These are phyloP conservation scores for Grosmannia clavigera DNA, from an alignment of 2,329 filamentous ascomycete species.

Conservation along the genomic window DNA sequence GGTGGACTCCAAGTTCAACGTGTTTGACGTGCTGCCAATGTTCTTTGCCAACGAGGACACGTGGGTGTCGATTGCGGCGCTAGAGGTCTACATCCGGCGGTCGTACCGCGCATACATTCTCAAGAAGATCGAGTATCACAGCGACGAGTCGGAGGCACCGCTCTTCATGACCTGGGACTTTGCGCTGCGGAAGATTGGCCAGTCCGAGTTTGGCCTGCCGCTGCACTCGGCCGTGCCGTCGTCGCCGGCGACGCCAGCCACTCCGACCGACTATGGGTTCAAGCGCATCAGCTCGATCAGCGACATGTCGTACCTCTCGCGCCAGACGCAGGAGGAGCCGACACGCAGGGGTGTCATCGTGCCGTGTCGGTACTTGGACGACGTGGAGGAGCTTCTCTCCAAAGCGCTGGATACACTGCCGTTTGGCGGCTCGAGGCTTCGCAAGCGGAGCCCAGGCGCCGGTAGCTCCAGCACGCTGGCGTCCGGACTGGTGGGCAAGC, in stretches of 20 bases:
- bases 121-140: constrained; percentile 79
- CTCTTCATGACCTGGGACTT: constrained; percentile 94
- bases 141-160: constrained; percentile 53
- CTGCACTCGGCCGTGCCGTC: constrained; percentile 71
- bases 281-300: constrained; percentile 89
- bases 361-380: constrained; percentile 85
- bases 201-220: constrained; percentile 78
- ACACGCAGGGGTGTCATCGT: constrained; percentile 87
- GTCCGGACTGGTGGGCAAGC: constrained; percentile 62
- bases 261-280: constrained; percentile 53
- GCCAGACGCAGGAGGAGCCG: constrained; percentile 62
- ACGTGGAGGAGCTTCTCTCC: constrained; percentile 74
- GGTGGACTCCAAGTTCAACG: constrained; percentile 95
- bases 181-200: constrained; percentile 80
- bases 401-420: constrained; percentile 80
- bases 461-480: constrained; percentile 42
- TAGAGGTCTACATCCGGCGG: constrained; percentile 92
- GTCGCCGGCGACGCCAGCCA: constrained; percentile 73
- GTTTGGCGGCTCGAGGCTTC: constrained; percentile 31
- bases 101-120: constrained; percentile 94
- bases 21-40: constrained; percentile 87
- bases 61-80: constrained; percentile 84
- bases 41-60: constrained; percentile 94
- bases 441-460: constrained; percentile 34
- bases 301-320: constrained; percentile 81